Base-by-base conservation (phyloP, 2,329 filamentous ascomycete genomes). In the Chaetomium globosum region DNA sequence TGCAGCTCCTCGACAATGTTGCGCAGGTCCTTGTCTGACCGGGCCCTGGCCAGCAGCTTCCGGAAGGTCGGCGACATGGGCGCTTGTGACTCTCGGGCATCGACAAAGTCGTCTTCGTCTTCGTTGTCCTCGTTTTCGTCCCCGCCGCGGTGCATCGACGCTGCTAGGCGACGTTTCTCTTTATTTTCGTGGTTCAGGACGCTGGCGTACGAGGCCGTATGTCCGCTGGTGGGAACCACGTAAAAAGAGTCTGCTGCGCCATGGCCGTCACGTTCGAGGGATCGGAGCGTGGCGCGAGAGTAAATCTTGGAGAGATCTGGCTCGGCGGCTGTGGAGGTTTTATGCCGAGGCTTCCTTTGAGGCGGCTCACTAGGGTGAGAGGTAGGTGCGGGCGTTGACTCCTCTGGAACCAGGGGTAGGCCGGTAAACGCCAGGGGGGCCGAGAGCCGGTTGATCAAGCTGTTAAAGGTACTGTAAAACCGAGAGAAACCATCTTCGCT, bases 401-500 rank as follows among this genome's bases (percentile, higher is more conserved):
- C 83, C 63, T 86, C 81, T 21, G 81, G 73, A 31, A 87, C 85
- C 5, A 99, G 82, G 0, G 95, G 95, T 9, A 99, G 84, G 0
- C 94, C 94, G 4, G 95, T 92, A 79, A 97, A 99, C 3, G 93
- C 94, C 33, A 99, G 81, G 1, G 93, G 93, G 0, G 93, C 93
- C 0, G 94, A 96, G 13, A 98, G 86, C 71, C 89, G 90, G 67
- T 92, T 95, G 74, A 98, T 91, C 56, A 97, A 85, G 61, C 86
- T 92, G 63, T 93, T 93, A 73, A 97, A 97, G 1, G 92, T 93
- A 65, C 85, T 93, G 78, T 98, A 99, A 78, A 98, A 99, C 61
- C 88, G 87, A 7, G 91, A 87, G 74, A 97, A 99, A 6, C 91
- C 89, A 64, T 94, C 93, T 36, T 96, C 92, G 71, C 77, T 80